phyloP scores from a whole-genome alignment of 1,284 basidiomycete genomes.

The Singerocomus inundabilis region DNA sequence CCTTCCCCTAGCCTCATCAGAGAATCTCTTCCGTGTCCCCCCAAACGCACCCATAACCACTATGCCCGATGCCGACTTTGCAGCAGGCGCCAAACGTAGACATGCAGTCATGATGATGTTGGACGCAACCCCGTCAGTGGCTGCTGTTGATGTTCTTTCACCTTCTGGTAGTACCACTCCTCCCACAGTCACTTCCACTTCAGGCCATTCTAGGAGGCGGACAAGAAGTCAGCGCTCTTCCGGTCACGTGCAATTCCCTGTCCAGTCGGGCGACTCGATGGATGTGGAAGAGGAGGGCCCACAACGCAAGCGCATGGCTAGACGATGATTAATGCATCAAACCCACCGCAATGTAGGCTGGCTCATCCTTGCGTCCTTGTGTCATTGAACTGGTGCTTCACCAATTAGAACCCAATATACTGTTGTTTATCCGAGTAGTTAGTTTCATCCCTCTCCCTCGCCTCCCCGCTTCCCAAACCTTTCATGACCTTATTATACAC shows the following conservation, averaged over 20 bases:
- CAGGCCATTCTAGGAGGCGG: slow-evolving; percentile 38
- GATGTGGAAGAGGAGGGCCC: slow-evolving; percentile 59
- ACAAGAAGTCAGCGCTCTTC: slow-evolving; percentile 44
- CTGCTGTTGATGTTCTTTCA: slow-evolving; percentile 25
- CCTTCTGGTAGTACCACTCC: slow-evolving; percentile 21
- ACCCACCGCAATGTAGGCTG: not conserved
- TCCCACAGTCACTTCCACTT: slow-evolving; percentile 15
- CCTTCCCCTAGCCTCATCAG: slow-evolving; percentile 25
- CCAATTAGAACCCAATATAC: slow-evolving; percentile 5
- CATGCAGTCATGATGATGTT: slow-evolving; percentile 66
- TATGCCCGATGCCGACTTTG: slow-evolving; percentile 34
- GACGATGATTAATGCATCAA: slow-evolving; percentile 34
- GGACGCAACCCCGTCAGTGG: slow-evolving; percentile 39
- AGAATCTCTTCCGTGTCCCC: slow-evolving; percentile 28
- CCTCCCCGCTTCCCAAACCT: slow-evolving; percentile 5
- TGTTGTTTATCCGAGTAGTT: slow-evolving; percentile 12
- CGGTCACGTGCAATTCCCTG: slow-evolving; percentile 36
- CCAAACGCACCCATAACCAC: slow-evolving; percentile 15
- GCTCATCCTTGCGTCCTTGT: not conserved
- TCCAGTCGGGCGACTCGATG: slow-evolving; percentile 48
- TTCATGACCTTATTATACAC: slow-evolving; percentile 18
- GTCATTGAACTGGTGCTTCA: not conserved
- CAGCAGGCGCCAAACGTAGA: slow-evolving; percentile 46
- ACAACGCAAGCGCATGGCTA: slow-evolving; percentile 55
- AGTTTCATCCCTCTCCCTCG: not conserved